A percentile compares a stretch with the other conserved stretches of the same genome.
phyloP scores from a whole-genome alignment of 108 stramenopile species.

The Cylindrotheca closterium region DNA sequence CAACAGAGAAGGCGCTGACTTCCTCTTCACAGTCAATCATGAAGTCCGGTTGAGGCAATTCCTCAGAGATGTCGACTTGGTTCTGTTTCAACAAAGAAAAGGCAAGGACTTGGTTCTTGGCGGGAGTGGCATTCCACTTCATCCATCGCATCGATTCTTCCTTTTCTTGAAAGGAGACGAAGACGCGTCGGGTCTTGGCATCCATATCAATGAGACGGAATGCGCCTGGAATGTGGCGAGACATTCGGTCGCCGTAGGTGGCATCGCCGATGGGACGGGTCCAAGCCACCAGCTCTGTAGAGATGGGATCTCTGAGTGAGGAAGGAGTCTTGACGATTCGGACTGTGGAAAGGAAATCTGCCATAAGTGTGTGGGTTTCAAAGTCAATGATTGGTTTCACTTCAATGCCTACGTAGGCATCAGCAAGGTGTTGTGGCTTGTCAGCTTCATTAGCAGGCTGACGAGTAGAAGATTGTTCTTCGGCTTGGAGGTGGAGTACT shows the following conservation, averaged over 20 bases:
- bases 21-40: slow-evolving; percentile 36
- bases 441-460: not conserved
- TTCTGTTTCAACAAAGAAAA: not conserved
- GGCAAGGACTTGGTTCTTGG: not conserved
- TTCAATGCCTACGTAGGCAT: slow-evolving; percentile 53
- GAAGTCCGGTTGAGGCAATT: slow-evolving; percentile 40
- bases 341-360: slow-evolving; percentile 30
- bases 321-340: not conserved
- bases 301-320: not conserved
- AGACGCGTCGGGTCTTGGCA: slow-evolving; percentile 35
- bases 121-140: not conserved
- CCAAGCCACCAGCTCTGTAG: slow-evolving; percentile 7
- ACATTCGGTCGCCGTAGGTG: slow-evolving; percentile 5
- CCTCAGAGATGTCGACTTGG: not conserved
- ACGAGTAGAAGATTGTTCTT: not conserved
- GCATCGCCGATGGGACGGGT: not conserved
- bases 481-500: not conserved
- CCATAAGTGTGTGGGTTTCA: slow-evolving; percentile 26
- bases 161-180: slow-evolving; percentile 17
- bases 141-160: not conserved
- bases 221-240: slow-evolving; percentile 36
- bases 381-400: slow-evolving; percentile 26
- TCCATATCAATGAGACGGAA: slow-evolving; percentile 46
- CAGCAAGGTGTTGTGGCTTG: slow-evolving; percentile 13
- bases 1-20: slow-evolving; percentile 44